Evolutionary conservation across 2,329 filamentous ascomycete species (phyloP).

Genomic region (Botrytis cinerea): DNA sequence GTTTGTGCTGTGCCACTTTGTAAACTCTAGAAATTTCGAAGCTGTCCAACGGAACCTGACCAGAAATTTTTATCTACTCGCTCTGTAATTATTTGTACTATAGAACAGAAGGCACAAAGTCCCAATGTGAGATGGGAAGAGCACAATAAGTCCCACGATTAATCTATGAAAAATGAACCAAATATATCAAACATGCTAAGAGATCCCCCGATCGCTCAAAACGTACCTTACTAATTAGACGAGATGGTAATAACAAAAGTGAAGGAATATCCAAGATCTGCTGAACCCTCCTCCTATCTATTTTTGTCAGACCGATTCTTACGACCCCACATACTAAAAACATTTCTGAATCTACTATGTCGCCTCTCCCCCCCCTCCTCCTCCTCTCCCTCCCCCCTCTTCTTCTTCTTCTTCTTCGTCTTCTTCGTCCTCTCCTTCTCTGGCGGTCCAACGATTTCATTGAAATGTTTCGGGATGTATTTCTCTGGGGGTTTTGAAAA

Average conservation of each 20-base stretch:
- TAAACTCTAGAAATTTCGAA: not conserved
- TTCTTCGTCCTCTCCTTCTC: not conserved
- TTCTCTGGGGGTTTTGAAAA: too few species aligned
- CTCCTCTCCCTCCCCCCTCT: not conserved
- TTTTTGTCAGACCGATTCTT: not conserved
- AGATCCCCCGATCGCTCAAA: not conserved
- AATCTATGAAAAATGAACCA: not conserved
- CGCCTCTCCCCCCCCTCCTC: too few species aligned
- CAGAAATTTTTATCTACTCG: not conserved
- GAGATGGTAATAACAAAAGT: not conserved
- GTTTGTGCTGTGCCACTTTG: too few species aligned
- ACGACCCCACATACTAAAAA: not conserved
- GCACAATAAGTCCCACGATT: not conserved
- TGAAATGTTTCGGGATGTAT: rapidly evolving
- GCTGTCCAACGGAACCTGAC: rapidly evolving
- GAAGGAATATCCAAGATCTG: not conserved
- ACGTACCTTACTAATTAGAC: not conserved
- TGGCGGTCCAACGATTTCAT: not conserved
- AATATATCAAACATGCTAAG: not conserved
- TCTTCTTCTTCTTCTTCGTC: not conserved
- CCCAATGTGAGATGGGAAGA: not conserved
- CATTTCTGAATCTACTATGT: not conserved
- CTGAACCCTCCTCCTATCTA: not conserved
- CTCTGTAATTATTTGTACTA: not conserved
- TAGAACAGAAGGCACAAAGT: not conserved